Evolutionary conservation across 352 stramenopile genomes (phyloP).

Genomic region (Phytophthora vignae): DNA sequence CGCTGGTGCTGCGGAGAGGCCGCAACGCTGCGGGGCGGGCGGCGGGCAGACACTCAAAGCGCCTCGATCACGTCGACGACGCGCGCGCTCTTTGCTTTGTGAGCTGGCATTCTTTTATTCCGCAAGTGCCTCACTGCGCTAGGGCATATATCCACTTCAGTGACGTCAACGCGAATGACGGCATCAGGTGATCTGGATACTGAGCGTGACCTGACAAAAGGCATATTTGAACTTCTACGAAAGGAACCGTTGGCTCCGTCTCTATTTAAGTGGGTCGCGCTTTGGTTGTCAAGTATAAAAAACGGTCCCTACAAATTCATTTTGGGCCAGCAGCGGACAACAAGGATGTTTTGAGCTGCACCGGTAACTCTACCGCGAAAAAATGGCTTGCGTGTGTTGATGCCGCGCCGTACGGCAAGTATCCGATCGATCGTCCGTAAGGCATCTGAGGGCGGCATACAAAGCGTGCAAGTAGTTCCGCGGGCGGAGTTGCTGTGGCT

Average conservation of each 20-base stretch:
- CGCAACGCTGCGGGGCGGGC: not conserved
- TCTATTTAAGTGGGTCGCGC: slow-evolving; percentile 1
- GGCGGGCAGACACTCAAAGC: no score
- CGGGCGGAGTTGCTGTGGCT: not conserved
- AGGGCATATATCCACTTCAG: slow-evolving; percentile 23
- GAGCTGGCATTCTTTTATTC: slow-evolving; percentile 22
- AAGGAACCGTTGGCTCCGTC: slow-evolving; percentile 21
- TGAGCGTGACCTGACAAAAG: not conserved
- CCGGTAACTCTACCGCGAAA: slow-evolving; percentile 23
- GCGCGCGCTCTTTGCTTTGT: slow-evolving; percentile 24
- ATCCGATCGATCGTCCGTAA: slow-evolving; percentile 7
- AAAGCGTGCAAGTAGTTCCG: not conserved
- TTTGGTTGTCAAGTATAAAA: slow-evolving; percentile 5
- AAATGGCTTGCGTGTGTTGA: slow-evolving; percentile 5
- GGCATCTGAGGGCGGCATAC: not conserved
- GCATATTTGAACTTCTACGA: slow-evolving; percentile 6
- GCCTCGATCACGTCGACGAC: slow-evolving; percentile 4
- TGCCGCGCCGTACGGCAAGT: slow-evolving; percentile 6
- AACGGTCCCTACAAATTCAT: slow-evolving; percentile 12
- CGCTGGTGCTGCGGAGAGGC: not conserved
- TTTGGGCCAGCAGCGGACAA: slow-evolving; percentile 14
- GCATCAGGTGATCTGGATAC: not conserved
- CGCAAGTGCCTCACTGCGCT: not conserved
- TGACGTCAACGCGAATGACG: slow-evolving; percentile 1
- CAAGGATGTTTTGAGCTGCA: slow-evolving; percentile 23